A percentile compares a stretch with the other conserved stretches of the same genome.
Evolutionary conservation across 2,329 filamentous ascomycete genomes (phyloP).

Genomic region (Dothideomycetes sp.): DNA sequence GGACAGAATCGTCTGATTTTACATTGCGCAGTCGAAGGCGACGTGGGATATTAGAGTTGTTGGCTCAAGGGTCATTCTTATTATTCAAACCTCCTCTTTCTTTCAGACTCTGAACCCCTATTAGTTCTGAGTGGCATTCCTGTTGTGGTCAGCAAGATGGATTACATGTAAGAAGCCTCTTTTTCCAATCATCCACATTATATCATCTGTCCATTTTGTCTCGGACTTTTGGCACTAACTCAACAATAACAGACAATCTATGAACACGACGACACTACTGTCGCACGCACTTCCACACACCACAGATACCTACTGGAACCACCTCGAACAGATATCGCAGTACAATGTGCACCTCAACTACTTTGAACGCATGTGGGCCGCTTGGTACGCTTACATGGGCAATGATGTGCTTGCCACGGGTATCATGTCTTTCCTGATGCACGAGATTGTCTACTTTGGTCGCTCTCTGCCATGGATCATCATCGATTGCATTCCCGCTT

Average conservation of each 20-base stretch:
- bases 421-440: slow-evolving; percentile 94
- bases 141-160: no score
- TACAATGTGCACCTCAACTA: slow-evolving; percentile 81
- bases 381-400: slow-evolving; percentile 97
- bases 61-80: no score
- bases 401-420: slow-evolving; percentile 95
- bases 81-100: no score
- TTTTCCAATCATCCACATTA: no score
- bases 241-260: slow-evolving; percentile 5
- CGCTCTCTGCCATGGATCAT: slow-evolving; percentile 85
- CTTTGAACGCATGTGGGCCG: slow-evolving; percentile 80
- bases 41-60: no score
- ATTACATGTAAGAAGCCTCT: background rate
- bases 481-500: slow-evolving; percentile 75
- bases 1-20: no score
- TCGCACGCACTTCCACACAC: slow-evolving; percentile 25
- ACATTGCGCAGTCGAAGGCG: no score
- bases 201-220: no score
- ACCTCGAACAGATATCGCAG: slow-evolving; percentile 53
- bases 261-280: slow-evolving; percentile 21
- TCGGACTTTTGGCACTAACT: no score
- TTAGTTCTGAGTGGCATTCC: no score
- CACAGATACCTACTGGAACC: slow-evolving; percentile 52
- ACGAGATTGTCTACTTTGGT: slow-evolving; percentile 92
- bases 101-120: no score